These are phyloP conservation scores for Colletotrichum tanaceti DNA, from an alignment of 2,329 filamentous ascomycete genomes.

Conservation along the genomic window DNA sequence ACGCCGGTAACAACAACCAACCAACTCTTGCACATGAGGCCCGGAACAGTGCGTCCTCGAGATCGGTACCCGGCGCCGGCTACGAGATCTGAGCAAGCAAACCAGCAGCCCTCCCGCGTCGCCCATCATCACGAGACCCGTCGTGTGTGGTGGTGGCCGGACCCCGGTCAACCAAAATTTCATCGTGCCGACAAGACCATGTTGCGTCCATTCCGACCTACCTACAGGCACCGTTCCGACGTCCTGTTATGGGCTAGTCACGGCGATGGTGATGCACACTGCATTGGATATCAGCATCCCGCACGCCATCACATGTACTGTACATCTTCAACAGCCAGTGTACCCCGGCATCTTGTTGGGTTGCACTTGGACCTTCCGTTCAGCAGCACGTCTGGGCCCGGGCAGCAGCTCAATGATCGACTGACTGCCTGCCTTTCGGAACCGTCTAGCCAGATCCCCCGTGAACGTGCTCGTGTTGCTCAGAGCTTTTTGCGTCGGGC, in stretches of 20 bases:
- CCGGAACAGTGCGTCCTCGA: conserved; percentile 27
- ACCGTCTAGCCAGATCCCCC: conserved; percentile 19
- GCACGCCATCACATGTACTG: conserved; percentile 9
- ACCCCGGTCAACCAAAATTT: not conserved
- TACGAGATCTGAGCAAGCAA: conserved; percentile 34
- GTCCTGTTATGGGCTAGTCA: not conserved
- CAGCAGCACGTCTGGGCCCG: not conserved
- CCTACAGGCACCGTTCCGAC: not conserved
- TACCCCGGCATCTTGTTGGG: not conserved
- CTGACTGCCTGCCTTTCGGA: not conserved
- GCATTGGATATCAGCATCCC: not conserved
- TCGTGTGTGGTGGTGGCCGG: not conserved
- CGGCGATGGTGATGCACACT: conserved; percentile 3
- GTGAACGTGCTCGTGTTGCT: conserved; percentile 30
- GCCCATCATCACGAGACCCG: conserved; percentile 19
- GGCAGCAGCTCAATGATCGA: conserved; percentile 21
- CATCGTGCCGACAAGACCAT: not conserved
- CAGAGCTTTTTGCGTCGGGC: conserved; percentile 11
- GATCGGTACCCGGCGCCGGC: conserved; percentile 32
- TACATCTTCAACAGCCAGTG: not conserved
- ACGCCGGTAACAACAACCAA: no score
- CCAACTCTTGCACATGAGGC: conserved; percentile 7
- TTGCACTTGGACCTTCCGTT: conserved; percentile 1
- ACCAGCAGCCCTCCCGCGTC: conserved; percentile 24
- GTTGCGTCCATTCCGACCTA: not conserved